Conservation (phyloP, 2,329 filamentous ascomycete species). For the Lachnellula arida region DNA sequence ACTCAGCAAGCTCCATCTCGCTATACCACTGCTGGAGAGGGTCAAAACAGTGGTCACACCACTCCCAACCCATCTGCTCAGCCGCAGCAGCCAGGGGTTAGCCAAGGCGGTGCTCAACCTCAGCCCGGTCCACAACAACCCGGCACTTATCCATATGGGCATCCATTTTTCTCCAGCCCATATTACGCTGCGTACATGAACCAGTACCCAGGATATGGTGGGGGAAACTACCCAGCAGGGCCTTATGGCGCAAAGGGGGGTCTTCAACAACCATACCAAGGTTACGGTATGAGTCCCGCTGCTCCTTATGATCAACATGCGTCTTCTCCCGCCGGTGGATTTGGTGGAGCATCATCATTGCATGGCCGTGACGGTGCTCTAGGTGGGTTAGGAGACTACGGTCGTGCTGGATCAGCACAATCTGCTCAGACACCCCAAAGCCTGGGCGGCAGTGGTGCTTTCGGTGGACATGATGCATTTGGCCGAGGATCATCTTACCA, state of each 20-base stretch:
- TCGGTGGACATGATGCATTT: slow-evolving; percentile 33
- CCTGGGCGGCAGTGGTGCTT: slow-evolving; percentile 30
- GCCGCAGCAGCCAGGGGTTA: slow-evolving; percentile 44
- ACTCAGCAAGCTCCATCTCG: slow-evolving; percentile 56
- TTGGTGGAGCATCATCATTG: slow-evolving; percentile 30
- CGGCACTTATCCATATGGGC: slow-evolving; percentile 47
- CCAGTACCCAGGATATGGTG: slow-evolving; percentile 42
- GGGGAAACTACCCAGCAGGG: slow-evolving; percentile 33
- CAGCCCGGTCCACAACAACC: slow-evolving; percentile 44
- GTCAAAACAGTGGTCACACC: slow-evolving; percentile 81
- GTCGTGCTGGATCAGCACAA: slow-evolving; percentile 31
- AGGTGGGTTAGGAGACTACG: slow-evolving; percentile 32
- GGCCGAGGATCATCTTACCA: slow-evolving; percentile 31
- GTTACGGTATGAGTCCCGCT: slow-evolving; percentile 32
- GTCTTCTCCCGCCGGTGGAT: slow-evolving; percentile 31
- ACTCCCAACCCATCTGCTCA: slow-evolving; percentile 76
- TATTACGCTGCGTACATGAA: slow-evolving; percentile 60
- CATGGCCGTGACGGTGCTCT: slow-evolving; percentile 33
- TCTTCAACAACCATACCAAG: slow-evolving; percentile 33
- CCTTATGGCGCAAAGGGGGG: slow-evolving; percentile 33
- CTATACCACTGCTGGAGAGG: slow-evolving; percentile 58
- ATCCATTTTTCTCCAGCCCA: slow-evolving; percentile 58
- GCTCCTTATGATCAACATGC: slow-evolving; percentile 32
- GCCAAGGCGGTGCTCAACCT: slow-evolving; percentile 37
- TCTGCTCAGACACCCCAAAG: slow-evolving; percentile 30